phyloP scores from a whole-genome alignment of 352 stramenopile genomes.

The Phytophthora foliorum region DNA sequence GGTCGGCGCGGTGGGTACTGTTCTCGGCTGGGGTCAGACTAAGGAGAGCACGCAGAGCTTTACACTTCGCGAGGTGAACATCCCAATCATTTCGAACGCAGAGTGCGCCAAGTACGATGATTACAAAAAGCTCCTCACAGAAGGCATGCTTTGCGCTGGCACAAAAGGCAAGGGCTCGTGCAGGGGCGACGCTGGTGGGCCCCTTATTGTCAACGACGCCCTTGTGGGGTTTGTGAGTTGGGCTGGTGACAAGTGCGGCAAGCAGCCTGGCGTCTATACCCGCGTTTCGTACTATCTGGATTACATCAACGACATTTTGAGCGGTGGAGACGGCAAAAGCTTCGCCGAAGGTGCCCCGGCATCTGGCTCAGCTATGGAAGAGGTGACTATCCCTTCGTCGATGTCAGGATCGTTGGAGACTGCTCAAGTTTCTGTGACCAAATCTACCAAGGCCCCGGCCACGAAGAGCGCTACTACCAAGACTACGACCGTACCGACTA shows the following conservation, averaged over 20 bases:
- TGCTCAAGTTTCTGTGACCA: not conserved
- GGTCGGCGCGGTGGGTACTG: slow-evolving; percentile 52
- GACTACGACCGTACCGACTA: slow-evolving; percentile 3
- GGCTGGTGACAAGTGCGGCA: slow-evolving; percentile 54
- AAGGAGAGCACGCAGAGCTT: slow-evolving; percentile 41
- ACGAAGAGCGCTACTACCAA: slow-evolving; percentile 8
- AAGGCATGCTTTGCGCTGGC: slow-evolving; percentile 72
- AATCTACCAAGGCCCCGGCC: slow-evolving; percentile 1
- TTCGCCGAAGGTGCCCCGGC: slow-evolving; percentile 8
- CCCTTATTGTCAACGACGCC: slow-evolving; percentile 55
- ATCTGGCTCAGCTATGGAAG: slow-evolving; percentile 3
- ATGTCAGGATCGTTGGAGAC: slow-evolving; percentile 4
- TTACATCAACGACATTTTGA: slow-evolving; percentile 60
- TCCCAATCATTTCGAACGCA: slow-evolving; percentile 61
- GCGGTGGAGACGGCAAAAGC: slow-evolving; percentile 25
- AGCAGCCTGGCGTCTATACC: slow-evolving; percentile 60
- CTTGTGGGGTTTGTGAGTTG: slow-evolving; percentile 73
- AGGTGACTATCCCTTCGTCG: slow-evolving; percentile 2
- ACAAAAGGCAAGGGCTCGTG: slow-evolving; percentile 61
- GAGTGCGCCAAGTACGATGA: slow-evolving; percentile 50
- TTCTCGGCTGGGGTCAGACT: slow-evolving; percentile 67
- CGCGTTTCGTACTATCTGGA: slow-evolving; percentile 59
- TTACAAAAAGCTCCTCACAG: slow-evolving; percentile 63
- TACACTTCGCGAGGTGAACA: slow-evolving; percentile 59
- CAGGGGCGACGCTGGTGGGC: slow-evolving; percentile 69